A percentile compares a stretch with the other conserved stretches of the same genome.
phyloP scores from a whole-genome alignment of 2,329 filamentous ascomycete species.

The Xylaria sp. region DNA sequence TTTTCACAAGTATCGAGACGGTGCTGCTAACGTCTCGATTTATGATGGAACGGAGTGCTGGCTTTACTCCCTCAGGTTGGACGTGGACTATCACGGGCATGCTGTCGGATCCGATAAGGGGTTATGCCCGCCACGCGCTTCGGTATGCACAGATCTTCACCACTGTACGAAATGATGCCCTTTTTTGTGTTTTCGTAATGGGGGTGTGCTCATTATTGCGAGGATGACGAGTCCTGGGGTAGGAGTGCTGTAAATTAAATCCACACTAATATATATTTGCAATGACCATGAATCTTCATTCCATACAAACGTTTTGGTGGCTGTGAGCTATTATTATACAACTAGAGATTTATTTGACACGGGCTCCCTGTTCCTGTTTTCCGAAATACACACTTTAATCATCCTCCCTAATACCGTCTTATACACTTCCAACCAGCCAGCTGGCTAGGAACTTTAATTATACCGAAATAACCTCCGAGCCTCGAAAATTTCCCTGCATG shows the following conservation, averaged over 20 bases:
- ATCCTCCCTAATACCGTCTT: no score
- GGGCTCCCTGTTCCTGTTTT: no score
- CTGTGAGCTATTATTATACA: background rate
- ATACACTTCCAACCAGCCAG: background rate
- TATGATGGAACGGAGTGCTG: constrained; percentile 65
- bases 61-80: constrained; percentile 61
- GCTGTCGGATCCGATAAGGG: constrained; percentile 67
- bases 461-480: background rate
- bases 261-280: background rate
- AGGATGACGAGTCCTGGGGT: constrained; percentile 22
- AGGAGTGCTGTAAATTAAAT: background rate
- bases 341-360: no score
- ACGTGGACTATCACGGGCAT: constrained; percentile 68
- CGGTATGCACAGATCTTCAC: constrained; percentile 74
- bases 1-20: constrained; percentile 80
- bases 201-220: constrained; percentile 60
- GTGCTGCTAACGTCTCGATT: constrained; percentile 73
- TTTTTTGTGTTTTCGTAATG: constrained; percentile 78
- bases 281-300: background rate
- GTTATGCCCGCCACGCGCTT: constrained; percentile 65
- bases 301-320: background rate
- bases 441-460: background rate
- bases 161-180: constrained; percentile 74
- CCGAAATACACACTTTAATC: background rate
- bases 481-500: background rate